Evolutionary conservation across 1,284 basidiomycete species (phyloP).

Genomic region (Trichosporon sp.): DNA sequence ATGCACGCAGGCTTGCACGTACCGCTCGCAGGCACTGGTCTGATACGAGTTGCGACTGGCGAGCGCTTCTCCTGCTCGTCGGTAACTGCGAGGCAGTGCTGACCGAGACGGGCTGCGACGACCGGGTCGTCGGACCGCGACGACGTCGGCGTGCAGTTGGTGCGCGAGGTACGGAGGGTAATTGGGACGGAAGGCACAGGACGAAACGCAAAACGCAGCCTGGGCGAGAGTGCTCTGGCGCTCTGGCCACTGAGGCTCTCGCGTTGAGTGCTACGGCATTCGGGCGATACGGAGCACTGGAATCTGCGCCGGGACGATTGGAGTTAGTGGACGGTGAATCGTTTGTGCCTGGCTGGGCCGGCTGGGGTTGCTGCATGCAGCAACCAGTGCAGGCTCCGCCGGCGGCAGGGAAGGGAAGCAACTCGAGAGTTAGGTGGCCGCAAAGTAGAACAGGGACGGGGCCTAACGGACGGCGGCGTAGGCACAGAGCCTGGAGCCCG

Average conservation of each 20-base stretch:
- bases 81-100: not conserved
- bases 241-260: not conserved
- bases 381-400: not conserved
- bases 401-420: not conserved
- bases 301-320: slow-evolving; percentile 2
- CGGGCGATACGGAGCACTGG: slow-evolving; percentile 6
- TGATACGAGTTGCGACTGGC: not conserved
- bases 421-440: not conserved
- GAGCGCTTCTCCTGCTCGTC: not conserved
- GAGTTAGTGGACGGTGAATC: not conserved
- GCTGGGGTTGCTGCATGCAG: not conserved
- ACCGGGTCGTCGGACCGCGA: not conserved
- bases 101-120: not conserved
- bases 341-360: not conserved
- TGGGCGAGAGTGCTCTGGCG: not conserved
- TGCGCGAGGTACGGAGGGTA: not conserved
- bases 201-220: slow-evolving; percentile 7
- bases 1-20: not conserved
- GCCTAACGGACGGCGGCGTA: not conserved
- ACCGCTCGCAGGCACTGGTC: not conserved
- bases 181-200: not conserved
- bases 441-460: not conserved
- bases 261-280: not conserved
- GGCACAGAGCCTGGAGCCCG: not conserved
- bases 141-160: not conserved